Evolutionary conservation across 371 early-diverging fungal genomes (phyloP).

Genomic region (Batkoa obscura): DNA sequence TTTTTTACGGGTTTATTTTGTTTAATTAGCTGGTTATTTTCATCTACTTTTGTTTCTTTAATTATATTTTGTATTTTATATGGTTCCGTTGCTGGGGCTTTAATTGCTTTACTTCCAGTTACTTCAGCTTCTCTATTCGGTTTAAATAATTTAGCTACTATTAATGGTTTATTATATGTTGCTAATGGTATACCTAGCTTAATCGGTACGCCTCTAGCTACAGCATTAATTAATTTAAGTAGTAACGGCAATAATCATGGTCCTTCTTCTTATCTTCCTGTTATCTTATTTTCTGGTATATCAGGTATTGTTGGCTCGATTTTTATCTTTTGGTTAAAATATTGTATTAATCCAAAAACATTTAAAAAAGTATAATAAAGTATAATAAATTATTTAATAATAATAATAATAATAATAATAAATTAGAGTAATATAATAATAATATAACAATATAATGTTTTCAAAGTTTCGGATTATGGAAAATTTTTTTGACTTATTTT

Average conservation of each 20-base stretch:
- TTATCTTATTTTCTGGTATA: neutral
- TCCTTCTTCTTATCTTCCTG: neutral
- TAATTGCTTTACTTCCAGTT: neutral
- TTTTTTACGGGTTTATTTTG: conserved; percentile 21
- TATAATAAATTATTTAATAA: neutral
- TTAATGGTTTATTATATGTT: neutral
- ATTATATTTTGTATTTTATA: conserved; percentile 28
- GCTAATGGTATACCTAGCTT: neutral
- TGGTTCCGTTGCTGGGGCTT: conserved; percentile 11
- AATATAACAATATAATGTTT: no score
- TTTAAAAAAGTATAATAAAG: neutral
- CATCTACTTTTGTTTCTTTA: conserved; percentile 19
- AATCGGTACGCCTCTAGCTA: neutral
- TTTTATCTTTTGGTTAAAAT: neutral
- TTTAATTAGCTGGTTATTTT: conserved; percentile 37
- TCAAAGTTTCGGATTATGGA: no score
- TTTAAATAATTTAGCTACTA: neutral
- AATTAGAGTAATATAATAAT: no score
- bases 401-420: no score
- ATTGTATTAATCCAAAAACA: neutral
- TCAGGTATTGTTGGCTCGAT: neutral
- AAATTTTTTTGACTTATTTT: no score
- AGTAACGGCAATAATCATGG: neutral
- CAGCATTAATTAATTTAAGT: conserved; percentile 10
- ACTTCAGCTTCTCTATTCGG: neutral